A percentile compares a stretch with the other conserved stretches of the same genome.
Conservation (phyloP, 306 rosid species). For the Delonix regia region DNA sequence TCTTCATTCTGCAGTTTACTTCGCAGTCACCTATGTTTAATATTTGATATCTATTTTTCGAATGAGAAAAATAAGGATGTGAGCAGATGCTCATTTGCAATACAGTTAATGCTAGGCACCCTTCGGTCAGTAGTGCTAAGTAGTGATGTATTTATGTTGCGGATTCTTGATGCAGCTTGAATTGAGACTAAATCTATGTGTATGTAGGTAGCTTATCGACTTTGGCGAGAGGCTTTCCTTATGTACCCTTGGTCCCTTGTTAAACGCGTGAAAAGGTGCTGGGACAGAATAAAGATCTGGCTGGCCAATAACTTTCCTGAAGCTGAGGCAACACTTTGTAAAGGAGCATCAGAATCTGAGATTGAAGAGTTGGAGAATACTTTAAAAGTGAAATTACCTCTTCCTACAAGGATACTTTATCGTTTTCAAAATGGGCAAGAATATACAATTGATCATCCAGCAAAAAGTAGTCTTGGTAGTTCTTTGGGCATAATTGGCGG, state of each 20-base stretch:
- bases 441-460: conserved; percentile 29
- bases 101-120: neutral
- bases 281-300: conserved; percentile 69
- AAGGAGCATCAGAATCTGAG: conserved; percentile 78
- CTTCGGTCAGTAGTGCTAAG: conserved; percentile 4
- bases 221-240: conserved; percentile 70
- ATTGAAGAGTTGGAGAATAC: conserved; percentile 58
- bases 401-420: conserved; percentile 77
- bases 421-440: conserved; percentile 89
- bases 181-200: neutral
- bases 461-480: conserved; percentile 37
- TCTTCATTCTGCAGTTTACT: conserved; percentile 3
- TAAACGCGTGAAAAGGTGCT: conserved; percentile 74
- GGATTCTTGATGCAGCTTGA: conserved; percentile 4
- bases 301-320: conserved; percentile 63
- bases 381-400: conserved; percentile 75
- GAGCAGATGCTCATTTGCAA: neutral
- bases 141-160: neutral
- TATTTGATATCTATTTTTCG: neutral
- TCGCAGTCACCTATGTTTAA: neutral
- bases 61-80: conserved; percentile 13
- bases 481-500: conserved; percentile 88
- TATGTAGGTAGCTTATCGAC: conserved; percentile 61
- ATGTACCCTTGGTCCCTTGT: conserved; percentile 95
- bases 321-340: conserved; percentile 63